Percentiles rank a stretch among this genome's conserved stretches.
phyloP scores from a whole-genome alignment of 2,329 filamentous ascomycete genomes.

The Rosellinia necatrix region DNA sequence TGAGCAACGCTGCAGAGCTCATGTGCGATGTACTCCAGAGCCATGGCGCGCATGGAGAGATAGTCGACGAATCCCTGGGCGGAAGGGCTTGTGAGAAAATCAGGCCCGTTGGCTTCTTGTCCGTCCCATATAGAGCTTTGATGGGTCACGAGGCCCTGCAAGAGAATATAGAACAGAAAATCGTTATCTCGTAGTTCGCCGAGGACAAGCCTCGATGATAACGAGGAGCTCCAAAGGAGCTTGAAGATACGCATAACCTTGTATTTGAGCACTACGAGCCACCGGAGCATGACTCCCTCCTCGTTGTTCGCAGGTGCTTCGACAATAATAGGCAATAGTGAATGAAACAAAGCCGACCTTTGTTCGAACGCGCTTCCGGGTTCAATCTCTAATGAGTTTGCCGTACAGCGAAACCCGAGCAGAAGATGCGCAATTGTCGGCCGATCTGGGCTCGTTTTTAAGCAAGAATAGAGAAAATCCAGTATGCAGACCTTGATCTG shows the following conservation, averaged over 20 bases:
- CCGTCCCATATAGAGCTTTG: conserved; percentile 76
- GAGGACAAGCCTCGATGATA: conserved; percentile 77
- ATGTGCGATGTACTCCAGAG: conserved; percentile 82
- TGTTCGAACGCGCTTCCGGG: conserved; percentile 72
- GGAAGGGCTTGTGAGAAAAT: conserved; percentile 72
- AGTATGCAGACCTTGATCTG: conserved; percentile 83
- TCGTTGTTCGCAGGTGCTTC: conserved; percentile 69
- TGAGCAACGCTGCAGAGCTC: conserved; percentile 81
- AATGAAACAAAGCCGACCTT: conserved; percentile 80
- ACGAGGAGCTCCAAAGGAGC: conserved; percentile 79
- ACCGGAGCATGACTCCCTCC: conserved; percentile 62
- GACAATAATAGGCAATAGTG: conserved; percentile 72
- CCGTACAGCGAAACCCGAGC: conserved; percentile 81
- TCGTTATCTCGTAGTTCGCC: conserved; percentile 79
- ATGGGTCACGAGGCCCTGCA: conserved; percentile 72
- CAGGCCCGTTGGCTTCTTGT: conserved; percentile 59
- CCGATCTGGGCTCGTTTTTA: conserved; percentile 73
- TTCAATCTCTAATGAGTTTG: conserved; percentile 70
- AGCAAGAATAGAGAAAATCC: conserved; percentile 81
- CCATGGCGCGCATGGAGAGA: conserved; percentile 73
- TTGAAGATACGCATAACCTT: conserved; percentile 75
- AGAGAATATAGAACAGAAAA: conserved; percentile 77
- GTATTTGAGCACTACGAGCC: conserved; percentile 71
- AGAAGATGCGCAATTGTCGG: conserved; percentile 90
- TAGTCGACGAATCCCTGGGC: conserved; percentile 76